Evolutionary conservation across 306 rosid species (phyloP).

Genomic region (Cotoneaster glaucophyllus): DNA sequence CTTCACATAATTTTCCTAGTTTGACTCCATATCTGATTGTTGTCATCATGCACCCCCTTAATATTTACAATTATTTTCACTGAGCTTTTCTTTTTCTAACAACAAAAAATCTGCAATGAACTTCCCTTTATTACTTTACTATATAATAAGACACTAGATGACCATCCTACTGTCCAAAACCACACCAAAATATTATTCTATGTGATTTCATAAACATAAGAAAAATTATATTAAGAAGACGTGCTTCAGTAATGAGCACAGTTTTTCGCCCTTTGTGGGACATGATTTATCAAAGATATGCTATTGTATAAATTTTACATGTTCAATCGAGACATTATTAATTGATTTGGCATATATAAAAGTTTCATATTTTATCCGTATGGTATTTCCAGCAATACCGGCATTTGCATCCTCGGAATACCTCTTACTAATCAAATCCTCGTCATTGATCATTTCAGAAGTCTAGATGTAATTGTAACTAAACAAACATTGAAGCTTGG

Average conservation of each 20-base stretch:
- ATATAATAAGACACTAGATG: neutral
- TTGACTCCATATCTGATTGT: neutral
- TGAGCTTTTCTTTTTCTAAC: neutral
- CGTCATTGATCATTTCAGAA: neutral
- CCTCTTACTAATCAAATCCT: neutral
- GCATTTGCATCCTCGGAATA: neutral
- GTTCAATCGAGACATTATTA: too few species aligned
- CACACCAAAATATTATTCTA: neutral
- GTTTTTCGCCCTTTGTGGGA: neutral
- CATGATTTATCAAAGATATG: neutral
- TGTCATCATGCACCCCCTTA: neutral
- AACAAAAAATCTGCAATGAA: neutral
- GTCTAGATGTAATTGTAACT: neutral
- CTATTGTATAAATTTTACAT: neutral
- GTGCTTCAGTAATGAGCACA: neutral
- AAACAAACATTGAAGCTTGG: neutral
- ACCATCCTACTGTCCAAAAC: neutral
- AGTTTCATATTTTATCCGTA: neutral
- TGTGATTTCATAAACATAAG: neutral
- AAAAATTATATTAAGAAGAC: neutral
- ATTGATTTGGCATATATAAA: too few species aligned
- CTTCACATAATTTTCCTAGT: neutral
- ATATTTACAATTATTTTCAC: neutral
- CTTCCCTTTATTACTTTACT: neutral
- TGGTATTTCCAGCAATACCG: neutral